phyloP scores from a whole-genome alignment of 371 early-diverging fungal genomes.

The Funneliformis caledonium region DNA sequence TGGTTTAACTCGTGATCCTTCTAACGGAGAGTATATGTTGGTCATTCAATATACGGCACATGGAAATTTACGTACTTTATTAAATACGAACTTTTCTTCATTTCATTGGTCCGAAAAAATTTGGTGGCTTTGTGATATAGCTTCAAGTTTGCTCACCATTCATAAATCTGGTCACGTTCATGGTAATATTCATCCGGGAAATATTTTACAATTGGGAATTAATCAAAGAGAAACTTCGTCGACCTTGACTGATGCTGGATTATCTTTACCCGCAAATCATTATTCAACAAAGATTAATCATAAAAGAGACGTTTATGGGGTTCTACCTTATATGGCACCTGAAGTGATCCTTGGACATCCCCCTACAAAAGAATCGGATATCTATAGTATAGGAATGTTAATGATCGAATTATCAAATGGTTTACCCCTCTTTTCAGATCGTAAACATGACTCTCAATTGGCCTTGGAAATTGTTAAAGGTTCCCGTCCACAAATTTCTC shows the following conservation, averaged over 20 bases:
- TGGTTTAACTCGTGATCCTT: background rate
- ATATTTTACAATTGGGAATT: constrained; percentile 17
- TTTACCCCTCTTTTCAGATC: constrained; percentile 42
- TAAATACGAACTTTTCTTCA: background rate
- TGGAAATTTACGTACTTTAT: background rate
- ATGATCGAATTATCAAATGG: constrained; percentile 60
- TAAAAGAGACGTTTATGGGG: constrained; percentile 37
- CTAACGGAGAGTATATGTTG: background rate
- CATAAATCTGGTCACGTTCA: constrained; percentile 20
- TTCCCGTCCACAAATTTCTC: constrained; percentile 14
- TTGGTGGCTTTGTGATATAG: constrained; percentile 14
- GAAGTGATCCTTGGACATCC: constrained; percentile 51
- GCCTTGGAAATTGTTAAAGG: constrained; percentile 6
- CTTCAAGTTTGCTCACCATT: background rate
- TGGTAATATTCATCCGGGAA: constrained; percentile 32
- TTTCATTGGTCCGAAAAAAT: background rate
- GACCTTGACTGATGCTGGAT: background rate
- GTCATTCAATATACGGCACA: background rate
- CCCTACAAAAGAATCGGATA: constrained; percentile 56
- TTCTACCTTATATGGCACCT: constrained; percentile 62
- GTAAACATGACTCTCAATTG: constrained; percentile 7
- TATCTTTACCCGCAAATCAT: constrained; percentile 10
- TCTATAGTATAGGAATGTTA: constrained; percentile 57
- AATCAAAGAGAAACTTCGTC: background rate
- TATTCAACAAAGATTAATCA: background rate